These are phyloP conservation scores for Alternaria sp. DNA, from an alignment of 2,329 filamentous ascomycete species.

Conservation along the genomic window DNA sequence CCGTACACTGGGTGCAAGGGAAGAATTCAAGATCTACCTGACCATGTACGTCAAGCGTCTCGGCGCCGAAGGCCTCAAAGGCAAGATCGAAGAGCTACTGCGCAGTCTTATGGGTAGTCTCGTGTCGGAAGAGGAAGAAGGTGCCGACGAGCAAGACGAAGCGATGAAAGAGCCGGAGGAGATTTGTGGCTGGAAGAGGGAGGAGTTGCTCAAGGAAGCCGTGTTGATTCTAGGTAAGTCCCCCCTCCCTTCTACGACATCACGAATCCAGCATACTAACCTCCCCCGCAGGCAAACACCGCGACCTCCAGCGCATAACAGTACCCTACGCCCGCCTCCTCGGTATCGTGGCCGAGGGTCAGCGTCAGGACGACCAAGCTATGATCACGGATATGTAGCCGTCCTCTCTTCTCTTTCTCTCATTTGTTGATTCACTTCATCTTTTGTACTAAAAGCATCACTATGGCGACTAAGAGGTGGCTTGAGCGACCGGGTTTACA, in stretches of 20 bases:
- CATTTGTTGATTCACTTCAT: background rate
- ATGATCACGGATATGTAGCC: slow-evolving; percentile 46
- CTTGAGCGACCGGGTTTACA: background rate
- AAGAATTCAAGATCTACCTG: slow-evolving; percentile 94
- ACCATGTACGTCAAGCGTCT: slow-evolving; percentile 98
- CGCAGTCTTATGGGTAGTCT: slow-evolving; percentile 79
- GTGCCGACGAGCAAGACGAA: slow-evolving; percentile 62
- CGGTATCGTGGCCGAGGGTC: slow-evolving; percentile 39
- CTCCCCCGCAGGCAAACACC: slow-evolving; percentile 77
- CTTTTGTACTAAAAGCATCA: slow-evolving; percentile 6
- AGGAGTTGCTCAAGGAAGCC: slow-evolving; percentile 86
- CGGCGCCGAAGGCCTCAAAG: slow-evolving; percentile 83
- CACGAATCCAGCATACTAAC: background rate
- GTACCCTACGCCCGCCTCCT: slow-evolving; percentile 83
- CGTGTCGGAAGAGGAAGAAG: slow-evolving; percentile 63
- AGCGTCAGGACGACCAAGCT: slow-evolving; percentile 37
- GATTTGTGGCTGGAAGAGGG: slow-evolving; percentile 89
- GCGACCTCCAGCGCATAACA: slow-evolving; percentile 91
- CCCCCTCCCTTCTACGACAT: background rate
- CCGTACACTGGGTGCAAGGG: slow-evolving; percentile 79
- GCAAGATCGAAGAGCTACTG: slow-evolving; percentile 92
- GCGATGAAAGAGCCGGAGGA: slow-evolving; percentile 66
- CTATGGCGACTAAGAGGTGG: background rate
- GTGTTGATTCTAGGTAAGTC: slow-evolving; percentile 83
- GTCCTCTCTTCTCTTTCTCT: background rate